A percentile compares a stretch with the other conserved stretches of the same genome.
These are phyloP conservation scores for Pichia norvegensis DNA, from an alignment of 1,139 yeast genomes.

Conservation along the genomic window DNA sequence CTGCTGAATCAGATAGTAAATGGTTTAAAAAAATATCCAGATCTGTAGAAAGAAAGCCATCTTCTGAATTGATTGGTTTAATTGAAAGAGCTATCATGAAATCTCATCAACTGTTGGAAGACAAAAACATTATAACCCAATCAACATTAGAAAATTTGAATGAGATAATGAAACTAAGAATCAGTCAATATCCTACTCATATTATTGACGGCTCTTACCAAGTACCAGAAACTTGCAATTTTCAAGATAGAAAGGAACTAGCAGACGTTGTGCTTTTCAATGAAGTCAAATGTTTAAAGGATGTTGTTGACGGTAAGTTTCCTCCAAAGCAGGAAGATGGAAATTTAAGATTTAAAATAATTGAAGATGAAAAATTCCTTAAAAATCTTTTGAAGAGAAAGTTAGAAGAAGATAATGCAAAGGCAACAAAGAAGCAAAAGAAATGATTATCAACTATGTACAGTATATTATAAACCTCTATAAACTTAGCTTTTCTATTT, in stretches of 20 bases:
- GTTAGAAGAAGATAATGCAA: constrained; percentile 21
- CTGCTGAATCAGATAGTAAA: constrained; percentile 30
- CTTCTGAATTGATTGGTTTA: constrained; percentile 29
- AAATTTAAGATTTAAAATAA: constrained; percentile 27
- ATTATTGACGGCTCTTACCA: constrained; percentile 11
- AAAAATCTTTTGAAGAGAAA: constrained; percentile 51
- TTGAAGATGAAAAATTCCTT: constrained; percentile 52
- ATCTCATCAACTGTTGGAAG: constrained; percentile 40
- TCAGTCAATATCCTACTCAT: constrained; percentile 36
- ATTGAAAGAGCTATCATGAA: constrained; percentile 41
- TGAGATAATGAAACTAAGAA: constrained; percentile 31
- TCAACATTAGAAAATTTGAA: constrained; percentile 31
- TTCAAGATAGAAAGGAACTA: constrained; percentile 32
- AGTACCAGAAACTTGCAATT: constrained; percentile 14
- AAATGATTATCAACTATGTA: constrained; percentile 1
- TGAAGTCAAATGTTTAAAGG: constrained; percentile 43
- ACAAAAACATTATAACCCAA: constrained; percentile 33
- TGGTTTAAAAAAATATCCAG: constrained; percentile 28
- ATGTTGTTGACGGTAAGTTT: constrained; percentile 14
- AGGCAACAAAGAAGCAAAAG: constrained; percentile 17
- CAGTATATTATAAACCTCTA: background rate
- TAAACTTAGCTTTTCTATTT: background rate
- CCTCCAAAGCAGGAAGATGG: constrained; percentile 15
- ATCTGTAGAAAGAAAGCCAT: constrained; percentile 15
- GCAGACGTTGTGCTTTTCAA: constrained; percentile 46